Evolutionary conservation across 345 rosid species (phyloP), one percentile per base, ranked within the genome.

Genomic region (Rhodomyrtus tomentosa): DNA sequence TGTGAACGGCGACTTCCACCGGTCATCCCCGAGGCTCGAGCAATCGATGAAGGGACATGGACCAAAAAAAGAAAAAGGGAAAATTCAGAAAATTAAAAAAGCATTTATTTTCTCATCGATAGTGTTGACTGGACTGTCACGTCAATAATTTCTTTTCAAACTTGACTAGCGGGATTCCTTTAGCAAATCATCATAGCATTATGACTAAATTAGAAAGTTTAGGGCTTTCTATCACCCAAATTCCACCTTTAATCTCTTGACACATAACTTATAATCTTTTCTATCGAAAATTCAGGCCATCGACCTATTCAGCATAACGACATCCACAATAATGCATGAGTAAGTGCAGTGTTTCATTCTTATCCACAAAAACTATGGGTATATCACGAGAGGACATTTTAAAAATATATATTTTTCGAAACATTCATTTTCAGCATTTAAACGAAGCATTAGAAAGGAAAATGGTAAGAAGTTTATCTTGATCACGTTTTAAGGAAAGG

Each of bases 71-170:
- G 1, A 27, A 59, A 1, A 3, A 25, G 2, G 6, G 12, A 40
- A 40, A 40, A 40, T 40, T 40, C 5, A 14, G 29, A 27, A 59
- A 59, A 13, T 58, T n/a, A 4, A 6, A 27, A 27, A 27, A 29
- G 29, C 2, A 0, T 59, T 0, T 7, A n/a, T 15, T 0, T 59
- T 0, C 0, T 0, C 0, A 0, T 6, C 0, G 0, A 0, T 4
- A 3, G 2, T 62, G 3, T 7, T 29, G 16, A 53, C 9, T 20
- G 24, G 24, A 53, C 7, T 1, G 5, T 0, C 6, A 0, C 0
- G 0, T 62, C 10, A 4, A 0, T 0, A 0, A 62, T 62, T 16
- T 62, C 12, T 0, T 0, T 0, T 0, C 8, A 32, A 32, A 62
- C 7, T 32, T 32, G 11, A 4, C 5, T 0, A 1, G 1, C 16